Conservation (phyloP, 257 asterid species). For the Dorcoceras hygrometricum region DNA sequence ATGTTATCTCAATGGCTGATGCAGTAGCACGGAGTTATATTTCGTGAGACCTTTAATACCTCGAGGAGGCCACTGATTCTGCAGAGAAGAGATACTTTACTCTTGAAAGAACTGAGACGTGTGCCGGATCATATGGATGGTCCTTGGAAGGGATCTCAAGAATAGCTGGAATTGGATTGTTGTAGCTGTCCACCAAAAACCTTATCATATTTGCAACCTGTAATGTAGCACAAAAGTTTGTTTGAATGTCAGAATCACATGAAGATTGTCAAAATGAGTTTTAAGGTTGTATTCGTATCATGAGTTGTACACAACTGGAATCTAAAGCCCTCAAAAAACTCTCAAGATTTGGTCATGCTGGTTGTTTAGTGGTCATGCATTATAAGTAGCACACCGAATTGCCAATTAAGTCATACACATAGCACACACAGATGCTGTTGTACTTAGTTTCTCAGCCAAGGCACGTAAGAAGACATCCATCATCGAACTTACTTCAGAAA, state of each 20-base stretch:
- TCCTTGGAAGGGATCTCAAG: conserved; percentile 96
- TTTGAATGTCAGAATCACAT: neutral
- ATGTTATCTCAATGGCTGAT: neutral
- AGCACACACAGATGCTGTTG: neutral
- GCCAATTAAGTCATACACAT: neutral
- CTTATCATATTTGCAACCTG: conserved; percentile 89
- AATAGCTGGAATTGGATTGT: conserved; percentile 87
- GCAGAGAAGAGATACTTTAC: conserved; percentile 68
- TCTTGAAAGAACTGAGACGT: conserved; percentile 84
- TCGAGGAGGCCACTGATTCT: conserved; percentile 65
- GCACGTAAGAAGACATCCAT: neutral
- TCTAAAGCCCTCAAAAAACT: neutral
- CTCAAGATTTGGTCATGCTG: neutral
- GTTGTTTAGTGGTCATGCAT: neutral
- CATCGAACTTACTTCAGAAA: neutral
- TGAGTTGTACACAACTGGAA: neutral
- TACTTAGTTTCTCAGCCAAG: neutral
- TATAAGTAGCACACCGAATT: too few species aligned
- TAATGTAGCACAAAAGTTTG: neutral
- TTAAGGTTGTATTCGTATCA: neutral
- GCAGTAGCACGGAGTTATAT: conserved; percentile 10
- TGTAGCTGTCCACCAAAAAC: conserved; percentile 83
- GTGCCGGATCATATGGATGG: conserved; percentile 89
- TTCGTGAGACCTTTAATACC: conserved; percentile 40
- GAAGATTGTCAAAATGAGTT: neutral